Percentiles rank a stretch among this genome's conserved stretches.
Evolutionary conservation across 345 rosid genomes (phyloP).

Genomic region (Pelargonium nanum): DNA sequence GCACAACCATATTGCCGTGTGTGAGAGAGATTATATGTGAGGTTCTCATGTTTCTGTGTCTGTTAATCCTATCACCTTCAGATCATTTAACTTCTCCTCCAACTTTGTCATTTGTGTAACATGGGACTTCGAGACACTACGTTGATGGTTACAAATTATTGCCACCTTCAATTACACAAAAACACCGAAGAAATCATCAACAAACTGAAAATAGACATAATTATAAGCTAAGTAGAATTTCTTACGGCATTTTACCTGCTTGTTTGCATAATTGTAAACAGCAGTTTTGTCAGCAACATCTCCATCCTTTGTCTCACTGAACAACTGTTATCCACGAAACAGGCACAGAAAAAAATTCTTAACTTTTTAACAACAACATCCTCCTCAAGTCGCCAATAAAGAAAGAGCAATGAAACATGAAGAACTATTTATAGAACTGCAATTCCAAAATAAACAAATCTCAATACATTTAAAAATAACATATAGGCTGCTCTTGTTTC

Average conservation of each 20-base stretch:
- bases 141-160: conserved; percentile 96
- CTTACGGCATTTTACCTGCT: conserved; percentile 43
- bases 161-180: conserved; percentile 60
- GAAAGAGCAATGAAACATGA: not conserved
- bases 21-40: no score
- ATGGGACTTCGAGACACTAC: conserved; percentile 78
- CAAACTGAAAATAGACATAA: not conserved
- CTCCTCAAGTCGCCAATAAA: not conserved
- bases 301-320: conserved; percentile 58
- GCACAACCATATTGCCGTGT: no score
- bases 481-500: not conserved
- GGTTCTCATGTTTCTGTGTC: no score
- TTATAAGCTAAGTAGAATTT: not conserved
- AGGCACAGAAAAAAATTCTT: no score
- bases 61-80: conserved; percentile 55
- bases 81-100: conserved; percentile 64
- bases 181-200: not conserved
- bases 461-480: not conserved
- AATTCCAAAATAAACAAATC: not conserved
- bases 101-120: conserved; percentile 66
- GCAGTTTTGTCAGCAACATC: conserved; percentile 61
- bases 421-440: not conserved
- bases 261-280: conserved; percentile 80
- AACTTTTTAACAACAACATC: no score
- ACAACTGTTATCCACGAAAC: conserved; percentile 47